Evolutionary conservation across 1,284 basidiomycete genomes (phyloP).

Genomic region (Neonothopanus nambi): DNA sequence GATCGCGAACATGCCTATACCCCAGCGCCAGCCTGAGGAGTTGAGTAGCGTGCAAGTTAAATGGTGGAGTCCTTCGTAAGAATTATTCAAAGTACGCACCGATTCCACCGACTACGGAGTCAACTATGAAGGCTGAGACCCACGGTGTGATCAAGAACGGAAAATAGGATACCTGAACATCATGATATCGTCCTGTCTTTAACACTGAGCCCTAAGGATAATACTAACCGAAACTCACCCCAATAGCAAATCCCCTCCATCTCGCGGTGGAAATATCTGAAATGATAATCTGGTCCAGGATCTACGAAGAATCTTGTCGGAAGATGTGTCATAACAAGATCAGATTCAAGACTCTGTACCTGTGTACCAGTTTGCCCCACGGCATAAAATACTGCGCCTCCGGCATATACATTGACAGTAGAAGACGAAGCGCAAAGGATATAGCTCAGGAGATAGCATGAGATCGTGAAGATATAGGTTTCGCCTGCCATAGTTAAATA

Average conservation of each 20-base stretch:
- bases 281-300: slow-evolving; percentile 74
- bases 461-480: slow-evolving; percentile 8
- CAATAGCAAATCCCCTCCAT: slow-evolving; percentile 66
- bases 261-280: slow-evolving; percentile 80
- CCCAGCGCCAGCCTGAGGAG: slow-evolving; percentile 9
- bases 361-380: slow-evolving; percentile 10
- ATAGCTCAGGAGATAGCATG: slow-evolving; percentile 9
- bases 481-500: not conserved
- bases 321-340: not conserved
- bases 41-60: no score
- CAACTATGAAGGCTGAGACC: slow-evolving; percentile 13
- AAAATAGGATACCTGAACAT: slow-evolving; percentile 9
- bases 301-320: slow-evolving; percentile 55
- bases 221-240: not conserved
- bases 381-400: slow-evolving; percentile 10
- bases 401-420: slow-evolving; percentile 10
- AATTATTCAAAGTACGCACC: not conserved
- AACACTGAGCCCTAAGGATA: no score
- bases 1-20: not conserved
- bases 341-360: not conserved
- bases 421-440: slow-evolving; percentile 4
- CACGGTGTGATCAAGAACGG: slow-evolving; percentile 12
- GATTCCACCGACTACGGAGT: slow-evolving; percentile 10
- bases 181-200: not conserved
- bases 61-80: not conserved